Evolutionary conservation across 208 protist genomes (phyloP), one percentile per base, ranked within the genome.

Genomic region (Herpetomonas samuelpessoai): DNA sequence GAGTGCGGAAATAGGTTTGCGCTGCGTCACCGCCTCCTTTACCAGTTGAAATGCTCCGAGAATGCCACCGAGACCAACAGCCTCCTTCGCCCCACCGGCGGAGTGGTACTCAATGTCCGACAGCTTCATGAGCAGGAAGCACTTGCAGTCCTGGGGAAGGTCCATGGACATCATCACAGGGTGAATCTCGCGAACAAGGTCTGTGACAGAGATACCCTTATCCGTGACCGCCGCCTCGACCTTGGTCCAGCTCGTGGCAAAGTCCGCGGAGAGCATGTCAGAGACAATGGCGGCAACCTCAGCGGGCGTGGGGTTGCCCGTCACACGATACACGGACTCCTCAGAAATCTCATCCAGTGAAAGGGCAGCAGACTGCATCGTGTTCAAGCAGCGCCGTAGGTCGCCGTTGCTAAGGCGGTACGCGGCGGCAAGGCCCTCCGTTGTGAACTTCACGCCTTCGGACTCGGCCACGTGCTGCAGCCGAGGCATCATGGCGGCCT

Each of bases 301-400:
- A 2, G 63, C 74, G 0, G 86, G 89, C 2, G 89, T 88, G 2
- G 89, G 83, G 58, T 92, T 92, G n/a, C 89, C 89, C 16, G 89
- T 95, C 16, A 83, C 80, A 9, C 76, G 70, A 69, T 95, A 92
- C 26, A 95, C 81, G 12, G 82, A 78, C 54, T 85, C 76, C 47
- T 91, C 86, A 1, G 81, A 91, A 22, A 95, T 86, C 55, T 86
- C 79, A 22, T 65, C 49, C 19, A 68, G 55, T 0, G 86, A 89
- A 49, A 95, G 84, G 2, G 87, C 74, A 1, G 96, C 77, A 1
- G 92, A 87, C 80, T 99, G 98, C 59, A 99, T 82, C 6, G 97
- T 96, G 72, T 99, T 99, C 9, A 99, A 68, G 66, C 86, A 95
- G 25, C 97, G 98, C 16, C 98, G 90, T 83, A 99, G 97, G 74